phyloP scores from a whole-genome alignment of 2,329 filamentous ascomycete genomes.

The Dichotomopilus funicola region DNA sequence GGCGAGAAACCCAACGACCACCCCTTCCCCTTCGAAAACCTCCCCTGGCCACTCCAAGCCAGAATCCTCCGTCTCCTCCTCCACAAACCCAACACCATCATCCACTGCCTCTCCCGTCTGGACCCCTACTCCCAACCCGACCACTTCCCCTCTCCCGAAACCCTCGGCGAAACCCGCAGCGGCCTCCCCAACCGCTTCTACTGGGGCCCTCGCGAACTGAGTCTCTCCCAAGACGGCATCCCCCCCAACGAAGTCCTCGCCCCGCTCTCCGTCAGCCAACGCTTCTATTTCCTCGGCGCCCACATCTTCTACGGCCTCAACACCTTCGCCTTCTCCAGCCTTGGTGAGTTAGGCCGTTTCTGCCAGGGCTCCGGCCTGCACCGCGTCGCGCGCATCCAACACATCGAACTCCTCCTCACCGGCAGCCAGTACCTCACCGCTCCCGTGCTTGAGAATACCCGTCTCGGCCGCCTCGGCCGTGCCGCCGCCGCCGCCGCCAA shows the following conservation, averaged over 20 bases:
- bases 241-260: slow-evolving; percentile 34
- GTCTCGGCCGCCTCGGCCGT: no score
- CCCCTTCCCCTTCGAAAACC: slow-evolving; percentile 22
- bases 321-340: slow-evolving; percentile 46
- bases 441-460: no score
- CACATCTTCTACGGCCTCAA: slow-evolving; percentile 45
- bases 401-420: slow-evolving; percentile 39
- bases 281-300: slow-evolving; percentile 35
- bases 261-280: slow-evolving; percentile 34
- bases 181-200: slow-evolving; percentile 36
- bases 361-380: slow-evolving; percentile 34
- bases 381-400: slow-evolving; percentile 37
- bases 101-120: slow-evolving; percentile 42
- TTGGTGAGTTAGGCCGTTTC: slow-evolving; percentile 46
- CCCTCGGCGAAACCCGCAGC: slow-evolving; percentile 6
- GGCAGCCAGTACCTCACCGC: slow-evolving; percentile 32
- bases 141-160: slow-evolving; percentile 5
- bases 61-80: slow-evolving; percentile 34
- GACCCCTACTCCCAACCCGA: slow-evolving; percentile 28
- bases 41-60: slow-evolving; percentile 28
- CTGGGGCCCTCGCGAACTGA: slow-evolving; percentile 28
- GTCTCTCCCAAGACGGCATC: slow-evolving; percentile 28
- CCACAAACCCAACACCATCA: slow-evolving; percentile 27
- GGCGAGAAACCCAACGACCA: no score
- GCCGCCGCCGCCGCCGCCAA: no score